Evolutionary conservation across 2,329 filamentous ascomycete species (phyloP).

Genomic region (Hymenoscyphus occultus): DNA sequence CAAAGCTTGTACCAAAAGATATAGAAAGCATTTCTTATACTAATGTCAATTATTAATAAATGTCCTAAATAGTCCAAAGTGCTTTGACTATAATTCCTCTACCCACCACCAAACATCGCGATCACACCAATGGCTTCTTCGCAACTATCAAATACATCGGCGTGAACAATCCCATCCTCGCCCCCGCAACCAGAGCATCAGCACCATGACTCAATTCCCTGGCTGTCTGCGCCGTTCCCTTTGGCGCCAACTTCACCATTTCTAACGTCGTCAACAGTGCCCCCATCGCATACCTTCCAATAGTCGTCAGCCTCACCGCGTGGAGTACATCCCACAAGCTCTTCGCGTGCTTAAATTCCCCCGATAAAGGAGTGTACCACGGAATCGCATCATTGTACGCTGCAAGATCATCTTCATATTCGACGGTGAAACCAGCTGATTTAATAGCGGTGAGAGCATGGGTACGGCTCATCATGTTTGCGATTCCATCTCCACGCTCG

Average conservation of each 20-base stretch:
- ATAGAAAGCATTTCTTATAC: no score
- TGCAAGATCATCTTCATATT: slow-evolving; percentile 84
- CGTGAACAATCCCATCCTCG: slow-evolving; percentile 82
- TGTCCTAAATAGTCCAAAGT: no score
- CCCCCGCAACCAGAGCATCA: slow-evolving; percentile 85
- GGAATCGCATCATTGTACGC: slow-evolving; percentile 70
- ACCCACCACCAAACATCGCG: no score
- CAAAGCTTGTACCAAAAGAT: no score
- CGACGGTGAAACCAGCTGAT: slow-evolving; percentile 79
- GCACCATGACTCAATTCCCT: slow-evolving; percentile 77
- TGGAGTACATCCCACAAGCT: slow-evolving; percentile 74
- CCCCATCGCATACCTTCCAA: slow-evolving; percentile 73
- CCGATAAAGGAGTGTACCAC: slow-evolving; percentile 92
- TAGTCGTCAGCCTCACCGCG: slow-evolving; percentile 42
- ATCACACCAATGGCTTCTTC: slow-evolving; percentile 61
- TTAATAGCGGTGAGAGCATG: slow-evolving; percentile 82
- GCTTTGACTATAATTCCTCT: no score
- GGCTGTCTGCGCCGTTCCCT: slow-evolving; percentile 90
- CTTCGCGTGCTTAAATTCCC: slow-evolving; percentile 79
- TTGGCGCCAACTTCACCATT: slow-evolving; percentile 64
- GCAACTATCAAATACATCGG: slow-evolving; percentile 97
- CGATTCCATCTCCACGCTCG: slow-evolving; percentile 93
- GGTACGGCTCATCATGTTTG: slow-evolving; percentile 89
- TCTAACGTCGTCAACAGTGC: slow-evolving; percentile 75
- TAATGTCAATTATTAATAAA: no score